Evolutionary conservation across 305 asterid genomes (phyloP), one percentile per base, ranked within the genome.

Genomic region (Fraxinus ornus): DNA sequence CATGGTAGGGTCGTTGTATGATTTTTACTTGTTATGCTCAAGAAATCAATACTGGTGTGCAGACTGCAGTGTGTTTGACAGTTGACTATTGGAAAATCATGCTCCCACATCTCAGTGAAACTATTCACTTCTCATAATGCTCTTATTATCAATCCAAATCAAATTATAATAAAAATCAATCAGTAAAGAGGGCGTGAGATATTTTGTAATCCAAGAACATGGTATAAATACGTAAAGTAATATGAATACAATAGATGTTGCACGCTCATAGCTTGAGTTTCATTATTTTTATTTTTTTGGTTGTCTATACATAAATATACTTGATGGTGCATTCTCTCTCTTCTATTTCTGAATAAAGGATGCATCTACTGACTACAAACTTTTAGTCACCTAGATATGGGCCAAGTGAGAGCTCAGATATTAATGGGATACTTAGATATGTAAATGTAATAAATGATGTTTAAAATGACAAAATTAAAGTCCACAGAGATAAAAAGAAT

Each of bases 241-340:
- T 9, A 22, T 64, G 10, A 64, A 64, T 22, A 21, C 3, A 62
- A 62, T 8, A 64, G 2, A 64, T 64, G 32, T 26, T 26, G 37
- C 37, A 30, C 0, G 3, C 19, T 30, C 75, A 13, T 28, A 68
- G 33, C 35, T 28, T 68, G 39, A 68, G 37, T 10, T 62, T 68
- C 75, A 26, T 10, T 26, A 26, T 12, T 66, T 5, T 17, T n/a
- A 13, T 7, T 37, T 21, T 62, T 21, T 21, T 22, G 28, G 30
- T 62, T 68, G 75, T 28, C 9, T 5, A 26, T 26, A 30, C 75
- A 68, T 3, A 13, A 9, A 33, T 13, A 68, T 3, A 28, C 37
- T 68, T 28, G 36, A 66, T 9, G 75, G 75, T 68, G 75, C 66
- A 74, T 57, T 33, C 62, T 77, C 57, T 70, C 81, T 66, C n/a